Evolutionary conservation across 1,284 basidiomycete species (phyloP).

Genomic region (Ceratobasidium sp.): DNA sequence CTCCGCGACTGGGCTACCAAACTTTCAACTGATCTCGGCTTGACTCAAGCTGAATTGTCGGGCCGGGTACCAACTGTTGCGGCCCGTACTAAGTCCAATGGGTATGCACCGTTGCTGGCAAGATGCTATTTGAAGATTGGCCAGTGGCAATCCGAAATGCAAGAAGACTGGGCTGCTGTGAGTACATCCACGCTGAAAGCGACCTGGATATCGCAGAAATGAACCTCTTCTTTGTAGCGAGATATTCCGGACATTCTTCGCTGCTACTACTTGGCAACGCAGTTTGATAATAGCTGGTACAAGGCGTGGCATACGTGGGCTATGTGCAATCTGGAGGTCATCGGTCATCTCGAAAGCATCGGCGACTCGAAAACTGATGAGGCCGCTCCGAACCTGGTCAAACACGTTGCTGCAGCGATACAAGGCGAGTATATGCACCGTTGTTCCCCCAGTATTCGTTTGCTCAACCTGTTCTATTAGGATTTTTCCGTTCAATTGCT

Average conservation of each 20-base stretch:
- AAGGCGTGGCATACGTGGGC: conserved; percentile 99
- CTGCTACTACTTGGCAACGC: conserved; percentile 89
- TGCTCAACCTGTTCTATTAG: conserved; percentile 55
- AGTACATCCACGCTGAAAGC: conserved; percentile 50
- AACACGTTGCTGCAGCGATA: conserved; percentile 94
- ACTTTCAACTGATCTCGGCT: conserved; percentile 78
- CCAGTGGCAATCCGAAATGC: conserved; percentile 89
- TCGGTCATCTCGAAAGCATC: conserved; percentile 81
- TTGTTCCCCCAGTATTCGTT: neutral
- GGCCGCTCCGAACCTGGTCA: conserved; percentile 76
- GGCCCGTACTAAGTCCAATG: conserved; percentile 72
- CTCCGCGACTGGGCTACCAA: conserved; percentile 86
- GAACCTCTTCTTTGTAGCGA: conserved; percentile 59
- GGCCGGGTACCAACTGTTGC: conserved; percentile 59
- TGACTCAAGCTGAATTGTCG: conserved; percentile 63
- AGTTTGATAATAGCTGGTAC: conserved; percentile 95
- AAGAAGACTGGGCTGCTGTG: conserved; percentile 82
- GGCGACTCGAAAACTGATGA: conserved; percentile 70
- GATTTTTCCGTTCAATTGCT: conserved; percentile 96
- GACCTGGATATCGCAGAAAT: conserved; percentile 24
- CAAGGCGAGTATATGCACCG: conserved; percentile 67
- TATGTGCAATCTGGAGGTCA: conserved; percentile 94
- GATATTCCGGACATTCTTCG: conserved; percentile 84
- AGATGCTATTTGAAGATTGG: conserved; percentile 98
- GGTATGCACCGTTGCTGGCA: conserved; percentile 89